Conservation (phyloP, 2,329 filamentous ascomycete species). For the Colletotrichum viniferum region DNA sequence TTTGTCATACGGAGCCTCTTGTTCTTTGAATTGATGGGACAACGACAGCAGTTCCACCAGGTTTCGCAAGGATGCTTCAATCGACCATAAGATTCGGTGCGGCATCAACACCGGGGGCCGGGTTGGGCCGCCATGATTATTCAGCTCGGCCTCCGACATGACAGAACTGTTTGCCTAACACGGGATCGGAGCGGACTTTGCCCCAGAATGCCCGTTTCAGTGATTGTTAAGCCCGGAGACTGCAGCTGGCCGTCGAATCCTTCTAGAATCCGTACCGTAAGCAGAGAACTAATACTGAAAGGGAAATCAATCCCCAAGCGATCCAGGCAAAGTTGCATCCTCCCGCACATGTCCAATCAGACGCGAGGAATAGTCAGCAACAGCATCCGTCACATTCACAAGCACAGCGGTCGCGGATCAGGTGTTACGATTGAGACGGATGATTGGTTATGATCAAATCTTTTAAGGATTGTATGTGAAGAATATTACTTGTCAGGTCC, state of each 20-base stretch:
- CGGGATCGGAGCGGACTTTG: background rate
- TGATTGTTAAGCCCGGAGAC: background rate
- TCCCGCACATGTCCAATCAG: background rate
- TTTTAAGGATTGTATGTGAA: background rate
- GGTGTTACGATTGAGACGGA: background rate
- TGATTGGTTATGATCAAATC: background rate
- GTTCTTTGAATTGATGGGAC: rapidly evolving
- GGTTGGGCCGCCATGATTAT: background rate
- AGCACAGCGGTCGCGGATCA: background rate
- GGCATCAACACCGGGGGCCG: background rate
- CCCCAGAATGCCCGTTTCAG: background rate
- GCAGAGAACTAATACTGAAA: background rate
- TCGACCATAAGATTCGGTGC: background rate
- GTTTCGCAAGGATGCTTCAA: rapidly evolving
- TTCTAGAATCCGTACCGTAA: background rate
- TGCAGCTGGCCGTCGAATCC: background rate
- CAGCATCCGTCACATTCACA: background rate
- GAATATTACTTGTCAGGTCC: background rate
- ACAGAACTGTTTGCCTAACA: background rate
- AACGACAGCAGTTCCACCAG: background rate
- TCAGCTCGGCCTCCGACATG: background rate
- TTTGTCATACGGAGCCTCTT: background rate
- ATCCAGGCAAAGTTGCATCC: background rate
- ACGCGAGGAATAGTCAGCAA: background rate
- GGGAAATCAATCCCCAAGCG: background rate